Conservation (phyloP, 2,329 filamentous ascomycete species). For the Penicillium aurantiogriseum region DNA sequence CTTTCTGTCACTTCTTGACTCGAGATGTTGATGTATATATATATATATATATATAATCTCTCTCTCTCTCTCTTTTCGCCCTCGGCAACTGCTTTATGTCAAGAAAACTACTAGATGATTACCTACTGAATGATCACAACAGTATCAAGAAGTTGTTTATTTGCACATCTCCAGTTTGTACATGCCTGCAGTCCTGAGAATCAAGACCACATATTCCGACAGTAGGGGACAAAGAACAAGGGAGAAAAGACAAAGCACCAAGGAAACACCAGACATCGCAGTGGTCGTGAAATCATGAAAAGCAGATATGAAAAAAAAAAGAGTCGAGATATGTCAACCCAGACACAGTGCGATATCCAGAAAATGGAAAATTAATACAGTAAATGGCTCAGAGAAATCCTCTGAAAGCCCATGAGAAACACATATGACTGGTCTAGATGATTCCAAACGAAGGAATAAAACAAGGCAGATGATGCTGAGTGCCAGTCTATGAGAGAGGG, state of each 20-base stretch:
- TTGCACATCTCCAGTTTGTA: conserved; percentile 24
- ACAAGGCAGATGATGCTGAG: conserved; percentile 7
- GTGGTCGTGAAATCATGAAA: conserved; percentile 19
- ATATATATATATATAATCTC: no score
- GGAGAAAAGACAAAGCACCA: conserved; percentile 7
- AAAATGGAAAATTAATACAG: conserved; percentile 21
- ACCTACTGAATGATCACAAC: background rate
- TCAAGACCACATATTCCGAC: conserved; percentile 2
- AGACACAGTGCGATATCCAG: background rate
- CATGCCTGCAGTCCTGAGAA: conserved; percentile 6
- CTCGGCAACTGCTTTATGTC: background rate
- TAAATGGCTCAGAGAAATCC: conserved; percentile 7
- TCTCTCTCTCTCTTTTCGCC: background rate
- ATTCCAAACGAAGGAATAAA: conserved; percentile 9
- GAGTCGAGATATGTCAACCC: conserved; percentile 2
- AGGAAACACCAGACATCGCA: conserved; percentile 10
- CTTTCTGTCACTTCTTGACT: background rate
- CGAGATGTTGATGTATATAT: background rate
- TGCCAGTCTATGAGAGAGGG: conserved; percentile 21
- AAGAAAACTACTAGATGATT: background rate
- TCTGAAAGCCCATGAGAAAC: conserved; percentile 8
- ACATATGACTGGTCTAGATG: conserved; percentile 18
- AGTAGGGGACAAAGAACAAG: conserved; percentile 10
- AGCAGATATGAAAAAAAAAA: background rate
- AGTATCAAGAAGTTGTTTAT: conserved; percentile 12